Base-by-base conservation (phyloP, 2,329 filamentous ascomycete species). In the Helicocarpus griseus region DNA sequence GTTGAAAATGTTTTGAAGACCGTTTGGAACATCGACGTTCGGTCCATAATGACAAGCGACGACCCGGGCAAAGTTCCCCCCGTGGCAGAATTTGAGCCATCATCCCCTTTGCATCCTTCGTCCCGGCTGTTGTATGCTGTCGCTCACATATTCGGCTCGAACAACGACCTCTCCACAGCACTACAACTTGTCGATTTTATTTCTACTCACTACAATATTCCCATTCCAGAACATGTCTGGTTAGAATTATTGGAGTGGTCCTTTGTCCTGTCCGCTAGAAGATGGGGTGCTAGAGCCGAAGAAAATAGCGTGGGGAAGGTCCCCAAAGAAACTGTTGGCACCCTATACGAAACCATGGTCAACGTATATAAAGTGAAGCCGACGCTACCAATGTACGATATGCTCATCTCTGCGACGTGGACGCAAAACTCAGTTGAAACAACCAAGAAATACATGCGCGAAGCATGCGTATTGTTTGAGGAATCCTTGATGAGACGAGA, bases 91-190 rank as follows among this genome's bases (percentile, higher is more conserved):
- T 74, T 79, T 40, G 62, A 70, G 1, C 60, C 58, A 0, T 70
- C 73, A 26, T 83, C 79, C 1, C 76, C 79, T 6, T 65, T 85
- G 29, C 70, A 73, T 48, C 87, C 87, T 2, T 80, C 78, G 0
- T 56, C 64, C 6, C 69, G 72, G 2, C 72, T 90, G 0, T 73
- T 91, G 21, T 73, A 79, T 50, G 77, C 83, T 7, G 69, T 90
- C n/a, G 83, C 84, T 5, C 82, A 88, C 61, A 72, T 75, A 1
- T 86, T 84, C 56, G 79, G 84, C n/a, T 76, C 75, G 54, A 87
- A 84, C 65, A 82, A 78, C 45, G 74, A 83, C 50, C 73, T 89
- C 3, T 63, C 73, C 0, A 71, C 75, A 1, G 85, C 80, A 11
- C 61, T 84, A 24, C 73, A 77, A 38, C 60, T 85, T 0, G 68